Conservation (phyloP, 192 early-diverging fungal species). For the Mortierella claussenii region DNA sequence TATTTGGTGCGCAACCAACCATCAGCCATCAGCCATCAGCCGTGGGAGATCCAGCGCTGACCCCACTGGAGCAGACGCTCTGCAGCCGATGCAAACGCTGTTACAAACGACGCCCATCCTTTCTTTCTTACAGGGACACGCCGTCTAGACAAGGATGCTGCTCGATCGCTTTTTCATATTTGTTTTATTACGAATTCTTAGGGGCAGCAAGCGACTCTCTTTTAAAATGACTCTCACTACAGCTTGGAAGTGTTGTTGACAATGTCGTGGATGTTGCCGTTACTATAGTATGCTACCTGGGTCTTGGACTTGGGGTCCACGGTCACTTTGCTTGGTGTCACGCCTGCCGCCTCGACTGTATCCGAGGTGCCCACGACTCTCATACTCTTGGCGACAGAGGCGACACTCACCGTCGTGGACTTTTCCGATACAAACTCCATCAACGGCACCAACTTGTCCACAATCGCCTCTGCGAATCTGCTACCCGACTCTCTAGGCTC, state of each 20-base stretch:
- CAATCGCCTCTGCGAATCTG: slow-evolving; percentile 5
- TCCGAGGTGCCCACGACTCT: slow-evolving; percentile 15
- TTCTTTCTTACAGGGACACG: too few species aligned
- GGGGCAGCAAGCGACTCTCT: too few species aligned
- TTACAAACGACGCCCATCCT: too few species aligned
- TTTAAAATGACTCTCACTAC: too few species aligned
- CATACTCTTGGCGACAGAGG: slow-evolving; percentile 28
- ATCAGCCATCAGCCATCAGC: too few species aligned
- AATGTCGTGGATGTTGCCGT: slow-evolving; percentile 41
- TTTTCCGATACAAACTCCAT: slow-evolving; percentile 27
- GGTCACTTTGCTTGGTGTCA: slow-evolving; percentile 15
- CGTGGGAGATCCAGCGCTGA: too few species aligned
- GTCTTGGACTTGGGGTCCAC: slow-evolving; percentile 20
- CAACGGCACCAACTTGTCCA: slow-evolving; percentile 16
- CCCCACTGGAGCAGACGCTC: too few species aligned
- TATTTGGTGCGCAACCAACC: too few species aligned
- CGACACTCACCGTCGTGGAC: slow-evolving; percentile 15
- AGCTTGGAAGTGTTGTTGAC: slow-evolving; percentile 26
- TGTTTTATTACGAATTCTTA: too few species aligned
- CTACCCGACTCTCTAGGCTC: slow-evolving; percentile 33
- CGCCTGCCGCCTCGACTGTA: slow-evolving; percentile 17
- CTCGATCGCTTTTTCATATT: too few species aligned
- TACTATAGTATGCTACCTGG: slow-evolving; percentile 20
- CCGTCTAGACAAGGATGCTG: too few species aligned
- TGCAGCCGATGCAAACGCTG: too few species aligned